Base-by-base conservation (phyloP, 176 grass and related monocot species). In the Themeda triandra region DNA sequence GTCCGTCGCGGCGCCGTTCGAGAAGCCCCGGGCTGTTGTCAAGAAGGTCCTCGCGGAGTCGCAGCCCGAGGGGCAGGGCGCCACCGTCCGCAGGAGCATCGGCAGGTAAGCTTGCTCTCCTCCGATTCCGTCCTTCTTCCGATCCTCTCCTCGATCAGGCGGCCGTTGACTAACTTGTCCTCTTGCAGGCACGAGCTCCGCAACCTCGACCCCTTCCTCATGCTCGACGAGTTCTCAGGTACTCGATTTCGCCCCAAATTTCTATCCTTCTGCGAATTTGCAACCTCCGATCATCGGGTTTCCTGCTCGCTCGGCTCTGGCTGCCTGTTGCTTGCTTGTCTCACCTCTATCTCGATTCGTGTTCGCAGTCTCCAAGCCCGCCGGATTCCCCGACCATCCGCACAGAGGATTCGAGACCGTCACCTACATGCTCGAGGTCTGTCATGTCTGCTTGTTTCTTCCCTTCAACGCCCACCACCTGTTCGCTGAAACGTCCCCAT, bases 361-460 rank as follows among this genome's bases (percentile, higher is more conserved):
- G 9, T 32, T 12, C 12, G 63, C 86, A 88, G 91, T 94, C 59
- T 97, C 89, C 45, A 83, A 86, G 36, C 91, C 91, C 21, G 94
- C 82, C 21, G 91, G 94, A 0, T 97, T 97, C 48, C 94, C 94
- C 9, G 94, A 97, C 31, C 94, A 97, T 13, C 94, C 94, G 0
- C 94, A 97, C 89, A 84, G 94, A 73, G 89, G 94, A 49, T 97
- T 97, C 31, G 94, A 97, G 85, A 97, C 94, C 31, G 94, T 94
- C 5, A 97, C 94, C 73, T 97, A 97, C 87, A 94, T 97, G 94
- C 84, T 97, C n/a, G 66, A 97, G n/a, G 94, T 94, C 63, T 0
- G 59, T 63, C 1, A 0, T 27, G 5, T 48, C 60, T 6, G 13
- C 35, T 33, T 37, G 0, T 66, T 1, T 28, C 14, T 19, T 29